phyloP scores from a whole-genome alignment of 768 basidiomycete species.

The Chiua virens region DNA sequence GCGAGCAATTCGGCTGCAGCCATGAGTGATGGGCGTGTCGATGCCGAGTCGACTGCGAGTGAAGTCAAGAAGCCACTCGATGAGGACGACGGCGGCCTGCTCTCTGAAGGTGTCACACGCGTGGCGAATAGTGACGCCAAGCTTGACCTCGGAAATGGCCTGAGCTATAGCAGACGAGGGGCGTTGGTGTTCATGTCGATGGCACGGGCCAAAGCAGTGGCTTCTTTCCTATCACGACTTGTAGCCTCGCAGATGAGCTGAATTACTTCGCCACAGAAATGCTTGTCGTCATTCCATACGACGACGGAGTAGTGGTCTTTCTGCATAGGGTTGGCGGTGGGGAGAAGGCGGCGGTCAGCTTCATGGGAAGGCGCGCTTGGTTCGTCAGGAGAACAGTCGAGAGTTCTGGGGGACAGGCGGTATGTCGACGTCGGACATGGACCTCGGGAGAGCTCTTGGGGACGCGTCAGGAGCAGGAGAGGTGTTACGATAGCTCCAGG shows the following conservation, averaged over 20 bases:
- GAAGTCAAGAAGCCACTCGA: constrained; percentile 83
- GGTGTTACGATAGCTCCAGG: no score
- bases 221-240: constrained; percentile 54
- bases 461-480: constrained; percentile 33
- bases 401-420: constrained; percentile 65
- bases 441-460: constrained; percentile 41
- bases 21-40: constrained; percentile 66
- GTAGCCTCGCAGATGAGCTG: constrained; percentile 62
- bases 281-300: constrained; percentile 97
- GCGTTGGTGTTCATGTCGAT: constrained; percentile 70
- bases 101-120: constrained; percentile 89
- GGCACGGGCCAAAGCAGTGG: constrained; percentile 50
- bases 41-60: constrained; percentile 68
- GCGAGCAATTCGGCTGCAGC: constrained; percentile 72
- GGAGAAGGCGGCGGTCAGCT: constrained; percentile 69
- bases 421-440: constrained; percentile 46
- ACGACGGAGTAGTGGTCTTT: constrained; percentile 80
- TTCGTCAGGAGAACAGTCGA: constrained; percentile 82
- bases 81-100: constrained; percentile 76
- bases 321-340: constrained; percentile 75
- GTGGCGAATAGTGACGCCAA: constrained; percentile 86
- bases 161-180: constrained; percentile 66
- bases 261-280: constrained; percentile 87
- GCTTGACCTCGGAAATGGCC: constrained; percentile 80
- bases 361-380: constrained; percentile 64